Conservation (phyloP, 106 monocot genomes). For the Triglochin maritima region DNA sequence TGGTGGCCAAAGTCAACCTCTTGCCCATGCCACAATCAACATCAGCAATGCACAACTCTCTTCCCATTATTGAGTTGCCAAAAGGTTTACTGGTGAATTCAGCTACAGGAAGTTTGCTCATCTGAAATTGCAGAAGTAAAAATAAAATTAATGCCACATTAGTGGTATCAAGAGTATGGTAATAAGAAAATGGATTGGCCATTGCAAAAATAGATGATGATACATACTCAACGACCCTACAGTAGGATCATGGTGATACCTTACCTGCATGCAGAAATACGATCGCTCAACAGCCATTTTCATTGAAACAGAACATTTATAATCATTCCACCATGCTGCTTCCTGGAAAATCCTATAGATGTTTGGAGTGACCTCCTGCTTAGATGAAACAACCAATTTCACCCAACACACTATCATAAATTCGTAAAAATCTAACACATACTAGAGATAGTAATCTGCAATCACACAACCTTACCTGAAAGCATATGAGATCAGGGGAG, state of each 20-base stretch:
- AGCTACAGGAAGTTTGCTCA: constrained; percentile 21
- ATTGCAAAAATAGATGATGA: not conserved
- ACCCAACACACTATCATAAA: too few species aligned
- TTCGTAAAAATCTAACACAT: not conserved
- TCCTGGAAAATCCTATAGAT: constrained; percentile 63
- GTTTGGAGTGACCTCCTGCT: constrained; percentile 80
- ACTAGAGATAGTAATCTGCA: not conserved
- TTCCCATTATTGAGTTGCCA: constrained; percentile 23
- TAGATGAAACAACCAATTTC: constrained; percentile 1
- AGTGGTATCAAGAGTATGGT: not conserved
- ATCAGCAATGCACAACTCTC: constrained; percentile 21
- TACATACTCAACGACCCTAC: not conserved
- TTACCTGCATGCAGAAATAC: constrained; percentile 95
- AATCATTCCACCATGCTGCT: constrained; percentile 71
- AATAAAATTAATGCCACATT: not conserved
- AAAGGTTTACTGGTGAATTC: constrained; percentile 13
- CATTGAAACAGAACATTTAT: constrained; percentile 53
- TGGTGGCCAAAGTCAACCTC: constrained; percentile 14
- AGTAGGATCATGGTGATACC: not conserved
- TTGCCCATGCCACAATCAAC: constrained; percentile 3
- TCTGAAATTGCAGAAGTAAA: constrained; percentile 8
- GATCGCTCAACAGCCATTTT: constrained; percentile 23
- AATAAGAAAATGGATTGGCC: not conserved
- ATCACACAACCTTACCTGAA: constrained; percentile 39
- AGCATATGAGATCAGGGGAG: constrained; percentile 72